Evolutionary conservation across 1,284 basidiomycete genomes (phyloP), one percentile per base, ranked within the genome.

Genomic region (Xerocomus tenax): DNA sequence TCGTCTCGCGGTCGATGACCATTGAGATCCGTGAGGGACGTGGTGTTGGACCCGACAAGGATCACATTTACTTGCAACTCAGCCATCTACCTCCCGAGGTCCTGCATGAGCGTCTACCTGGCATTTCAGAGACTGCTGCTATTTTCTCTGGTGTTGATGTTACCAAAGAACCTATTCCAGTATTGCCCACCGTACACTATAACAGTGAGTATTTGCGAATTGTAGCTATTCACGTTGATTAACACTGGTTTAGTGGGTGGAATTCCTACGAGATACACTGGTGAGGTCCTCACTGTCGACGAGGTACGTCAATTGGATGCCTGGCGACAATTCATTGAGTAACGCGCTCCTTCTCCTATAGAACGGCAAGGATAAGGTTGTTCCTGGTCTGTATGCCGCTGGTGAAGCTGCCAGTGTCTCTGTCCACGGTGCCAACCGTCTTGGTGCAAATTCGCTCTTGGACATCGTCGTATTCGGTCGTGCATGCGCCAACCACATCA

Each of bases 141-240:
- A 98, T 99, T 66, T 99, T 99, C 75, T 83, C 92, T 64, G 96
- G 96, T 72, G 96, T 98, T 58, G 96, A 99, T 70, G 96, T 99
- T 56, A 98, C 96, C 58, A 98, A 98, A 77, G 95, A 98, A 71
- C 96, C 96, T 45, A 97, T 97, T 63, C 93, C 93, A 49, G 96
- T 99, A 34, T 70, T 97, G 57, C 94, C 93, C 40, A 97, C 93
- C 41, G 93, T 95, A 42, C 91, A 96, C 71, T 95, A 95, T 73
- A 95, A 94, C 70, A 90, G 89, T 91, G 69, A 70, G 87, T 50
- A 38, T 51, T 23, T 8, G 4, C 34, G 45, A 16, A 43, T 25
- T 1, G 3, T 48, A 25, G 3, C 8, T 3, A 43, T 26, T 48
- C 48, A n/a, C 39, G 28, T 41, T n/a, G 42, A 51, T 52, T 66